Percentiles rank a stretch among this genome's conserved stretches.
These are phyloP conservation scores for Leptosphaerulina australis DNA, from an alignment of 2,329 filamentous ascomycete species.

Conservation along the genomic window DNA sequence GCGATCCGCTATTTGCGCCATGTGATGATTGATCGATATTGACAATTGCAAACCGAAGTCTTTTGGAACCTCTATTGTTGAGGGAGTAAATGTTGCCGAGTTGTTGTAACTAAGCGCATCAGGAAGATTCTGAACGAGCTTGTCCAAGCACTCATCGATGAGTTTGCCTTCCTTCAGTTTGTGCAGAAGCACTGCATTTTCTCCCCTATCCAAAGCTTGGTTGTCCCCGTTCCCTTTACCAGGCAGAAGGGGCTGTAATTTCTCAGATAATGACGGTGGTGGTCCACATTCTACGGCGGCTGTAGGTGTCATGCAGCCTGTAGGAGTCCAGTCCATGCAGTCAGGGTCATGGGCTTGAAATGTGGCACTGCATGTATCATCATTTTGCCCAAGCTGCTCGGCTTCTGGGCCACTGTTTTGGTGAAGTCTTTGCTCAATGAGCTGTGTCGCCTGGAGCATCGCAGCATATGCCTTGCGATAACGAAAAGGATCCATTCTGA, in stretches of 20 bases:
- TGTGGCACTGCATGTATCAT: conserved; percentile 16
- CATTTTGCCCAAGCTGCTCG: conserved; percentile 13
- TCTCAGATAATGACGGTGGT: conserved; percentile 36
- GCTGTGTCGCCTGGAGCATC: conserved; percentile 45
- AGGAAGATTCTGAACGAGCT: conserved; percentile 44
- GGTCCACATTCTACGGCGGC: conserved; percentile 41
- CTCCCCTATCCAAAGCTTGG: conserved; percentile 27
- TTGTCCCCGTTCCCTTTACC: conserved; percentile 34
- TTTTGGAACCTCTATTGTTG: conserved; percentile 47
- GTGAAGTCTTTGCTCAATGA: conserved; percentile 40
- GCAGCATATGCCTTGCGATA: conserved; percentile 48
- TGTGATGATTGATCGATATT: conserved; percentile 49
- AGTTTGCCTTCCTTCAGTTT: conserved; percentile 46
- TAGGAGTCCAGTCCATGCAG: conserved; percentile 49
- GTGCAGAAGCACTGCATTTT: conserved; percentile 41
- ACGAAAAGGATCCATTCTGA: conserved; percentile 46
- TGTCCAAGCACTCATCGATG: conserved; percentile 47
- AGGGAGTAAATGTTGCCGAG: conserved; percentile 45
- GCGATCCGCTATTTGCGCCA: conserved; percentile 47
- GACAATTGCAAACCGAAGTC: conserved; percentile 47
- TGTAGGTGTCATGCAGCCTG: conserved; percentile 36
- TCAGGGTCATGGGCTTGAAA: conserved; percentile 43
- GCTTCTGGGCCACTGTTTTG: conserved; percentile 23
- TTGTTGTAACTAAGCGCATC: conserved; percentile 46
- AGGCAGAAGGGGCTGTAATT: conserved; percentile 41